Evolutionary conservation across 2,329 filamentous ascomycete species (phyloP).

Genomic region (Colletotrichum liriopes): DNA sequence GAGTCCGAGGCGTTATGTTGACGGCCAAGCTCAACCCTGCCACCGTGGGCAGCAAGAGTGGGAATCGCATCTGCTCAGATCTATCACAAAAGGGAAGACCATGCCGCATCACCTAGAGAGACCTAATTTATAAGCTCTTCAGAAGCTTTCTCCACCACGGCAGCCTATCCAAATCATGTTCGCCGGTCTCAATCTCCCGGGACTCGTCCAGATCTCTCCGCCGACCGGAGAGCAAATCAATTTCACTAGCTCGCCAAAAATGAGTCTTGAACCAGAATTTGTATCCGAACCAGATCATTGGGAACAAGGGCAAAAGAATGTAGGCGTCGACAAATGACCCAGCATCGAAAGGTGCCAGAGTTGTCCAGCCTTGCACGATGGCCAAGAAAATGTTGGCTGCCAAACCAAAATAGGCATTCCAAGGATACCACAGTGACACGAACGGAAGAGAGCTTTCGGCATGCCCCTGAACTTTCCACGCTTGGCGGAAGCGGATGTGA

Average conservation of each 20-base stretch:
- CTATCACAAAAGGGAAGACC: neutral
- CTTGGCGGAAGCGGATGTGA: conserved; percentile 79
- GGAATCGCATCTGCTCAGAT: neutral
- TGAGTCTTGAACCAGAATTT: conserved; percentile 70
- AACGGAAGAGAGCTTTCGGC: conserved; percentile 69
- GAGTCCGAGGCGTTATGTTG: neutral
- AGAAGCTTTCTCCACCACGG: conserved; percentile 62
- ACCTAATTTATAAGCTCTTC: conserved; percentile 55
- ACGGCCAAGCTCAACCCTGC: neutral
- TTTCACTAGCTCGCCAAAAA: conserved; percentile 65
- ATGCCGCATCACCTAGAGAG: neutral
- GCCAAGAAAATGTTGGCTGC: conserved; percentile 72
- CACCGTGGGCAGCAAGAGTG: neutral
- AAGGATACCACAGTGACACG: conserved; percentile 68
- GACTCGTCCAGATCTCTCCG: conserved; percentile 68
- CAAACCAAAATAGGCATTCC: conserved; percentile 73
- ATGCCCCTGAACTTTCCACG: conserved; percentile 73
- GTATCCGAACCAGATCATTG: conserved; percentile 69
- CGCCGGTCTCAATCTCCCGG: conserved; percentile 51
- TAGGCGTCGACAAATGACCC: conserved; percentile 76
- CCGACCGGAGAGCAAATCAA: conserved; percentile 71
- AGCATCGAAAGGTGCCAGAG: conserved; percentile 70
- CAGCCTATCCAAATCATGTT: conserved; percentile 44
- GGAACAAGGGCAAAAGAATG: conserved; percentile 73
- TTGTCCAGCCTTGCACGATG: conserved; percentile 74